phyloP scores from a whole-genome alignment of 192 early-diverging fungal genomes.

The Thamnidium elegans region DNA sequence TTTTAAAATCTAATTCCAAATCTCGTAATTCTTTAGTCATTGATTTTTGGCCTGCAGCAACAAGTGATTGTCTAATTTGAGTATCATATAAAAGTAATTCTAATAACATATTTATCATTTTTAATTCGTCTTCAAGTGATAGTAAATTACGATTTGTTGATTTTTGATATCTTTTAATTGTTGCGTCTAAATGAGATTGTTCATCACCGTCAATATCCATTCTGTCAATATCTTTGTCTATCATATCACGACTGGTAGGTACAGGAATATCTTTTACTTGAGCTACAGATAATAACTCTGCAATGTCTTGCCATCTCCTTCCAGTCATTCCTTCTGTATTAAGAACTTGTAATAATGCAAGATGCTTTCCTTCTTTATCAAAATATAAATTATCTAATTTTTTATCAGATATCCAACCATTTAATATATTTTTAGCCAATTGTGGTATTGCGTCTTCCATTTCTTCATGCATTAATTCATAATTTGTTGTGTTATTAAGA shows the following conservation, averaged over 20 bases:
- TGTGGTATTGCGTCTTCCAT: background rate
- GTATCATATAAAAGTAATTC: conserved; percentile 15
- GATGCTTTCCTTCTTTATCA: background rate
- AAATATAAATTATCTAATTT: background rate
- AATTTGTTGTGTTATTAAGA: background rate
- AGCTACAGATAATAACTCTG: conserved; percentile 1
- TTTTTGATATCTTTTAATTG: conserved; percentile 10
- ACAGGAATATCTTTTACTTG: conserved; percentile 6
- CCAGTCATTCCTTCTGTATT: conserved; percentile 11
- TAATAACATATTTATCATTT: conserved; percentile 18
- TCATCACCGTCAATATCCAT: background rate
- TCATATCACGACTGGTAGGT: background rate
- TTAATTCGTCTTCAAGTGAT: conserved; percentile 4
- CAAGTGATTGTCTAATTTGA: conserved; percentile 7
- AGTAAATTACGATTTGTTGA: background rate
- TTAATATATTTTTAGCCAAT: conserved; percentile 1
- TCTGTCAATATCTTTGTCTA: background rate
- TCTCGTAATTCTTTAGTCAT: conserved; percentile 3
- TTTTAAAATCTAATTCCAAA: conserved; percentile 1
- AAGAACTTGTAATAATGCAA: conserved; percentile 1
- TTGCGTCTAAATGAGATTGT: background rate
- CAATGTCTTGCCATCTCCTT: conserved; percentile 13
- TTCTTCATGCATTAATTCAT: background rate
- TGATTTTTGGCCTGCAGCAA: background rate
- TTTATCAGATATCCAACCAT: conserved; percentile 12